A percentile compares a stretch with the other conserved stretches of the same genome.
Evolutionary conservation across 768 basidiomycete genomes (phyloP).

Genomic region (Gymnopilus junonius): DNA sequence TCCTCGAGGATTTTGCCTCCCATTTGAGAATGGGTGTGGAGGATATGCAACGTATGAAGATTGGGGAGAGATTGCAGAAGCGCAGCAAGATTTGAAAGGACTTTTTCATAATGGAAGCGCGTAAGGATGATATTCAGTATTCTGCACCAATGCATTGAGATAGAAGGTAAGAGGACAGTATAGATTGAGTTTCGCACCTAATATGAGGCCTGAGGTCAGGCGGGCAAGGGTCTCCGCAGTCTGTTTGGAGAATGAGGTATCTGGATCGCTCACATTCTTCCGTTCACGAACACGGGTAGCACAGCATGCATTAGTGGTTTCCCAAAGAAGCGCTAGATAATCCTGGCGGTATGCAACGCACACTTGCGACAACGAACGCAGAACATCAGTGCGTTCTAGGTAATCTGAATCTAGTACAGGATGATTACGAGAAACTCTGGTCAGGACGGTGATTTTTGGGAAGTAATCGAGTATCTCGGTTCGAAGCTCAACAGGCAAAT

Average conservation of each 20-base stretch:
- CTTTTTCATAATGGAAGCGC: conserved; percentile 25
- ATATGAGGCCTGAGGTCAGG: conserved; percentile 14
- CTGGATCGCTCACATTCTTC: background rate
- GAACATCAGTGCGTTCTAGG: conserved; percentile 11
- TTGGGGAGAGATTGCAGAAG: conserved; percentile 31
- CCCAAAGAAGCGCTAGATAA: conserved; percentile 20
- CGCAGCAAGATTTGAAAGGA: conserved; percentile 29
- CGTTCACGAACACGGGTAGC: background rate
- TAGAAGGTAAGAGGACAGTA: background rate
- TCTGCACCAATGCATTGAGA: conserved; percentile 6
- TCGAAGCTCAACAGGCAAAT: conserved; percentile 13
- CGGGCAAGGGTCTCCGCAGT: conserved; percentile 15
- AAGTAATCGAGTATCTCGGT: conserved; percentile 15
- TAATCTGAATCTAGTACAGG: conserved; percentile 16
- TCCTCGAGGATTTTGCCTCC: conserved; percentile 25
- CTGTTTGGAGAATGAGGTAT: conserved; percentile 13
- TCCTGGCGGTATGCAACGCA: conserved; percentile 18
- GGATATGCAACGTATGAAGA: conserved; percentile 33
- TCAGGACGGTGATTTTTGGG: conserved; percentile 6
- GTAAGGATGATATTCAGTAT: conserved; percentile 31
- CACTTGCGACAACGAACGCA: conserved; percentile 23
- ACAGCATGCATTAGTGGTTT: conserved; percentile 13
- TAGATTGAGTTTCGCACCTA: conserved; percentile 1
- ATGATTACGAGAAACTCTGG: background rate
- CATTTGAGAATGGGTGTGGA: conserved; percentile 37